These are phyloP conservation scores for Cercospora canescens DNA, from an alignment of 2,329 filamentous ascomycete genomes.

Conservation along the genomic window DNA sequence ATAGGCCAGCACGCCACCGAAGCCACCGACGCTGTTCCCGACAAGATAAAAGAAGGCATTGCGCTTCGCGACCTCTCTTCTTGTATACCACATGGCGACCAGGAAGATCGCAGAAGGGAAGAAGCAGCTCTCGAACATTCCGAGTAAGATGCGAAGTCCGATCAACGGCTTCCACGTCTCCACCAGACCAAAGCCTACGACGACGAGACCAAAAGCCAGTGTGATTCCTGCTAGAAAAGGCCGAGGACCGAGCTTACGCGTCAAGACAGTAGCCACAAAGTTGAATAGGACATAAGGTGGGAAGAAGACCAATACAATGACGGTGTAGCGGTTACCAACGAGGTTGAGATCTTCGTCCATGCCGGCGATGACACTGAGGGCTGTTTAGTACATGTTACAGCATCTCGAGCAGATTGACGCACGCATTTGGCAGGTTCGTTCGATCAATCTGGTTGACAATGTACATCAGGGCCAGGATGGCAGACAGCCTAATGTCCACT, in stretches of 20 bases:
- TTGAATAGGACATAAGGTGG: constrained; percentile 61
- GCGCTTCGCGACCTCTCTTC: constrained; percentile 5
- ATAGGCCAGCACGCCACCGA: constrained; percentile 3
- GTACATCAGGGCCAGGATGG: constrained; percentile 13
- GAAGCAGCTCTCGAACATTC: constrained; percentile 34
- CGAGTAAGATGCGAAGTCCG: constrained; percentile 38
- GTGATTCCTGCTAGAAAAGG: constrained; percentile 53
- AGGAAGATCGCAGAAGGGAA: constrained; percentile 8
- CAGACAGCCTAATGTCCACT: constrained; percentile 9
- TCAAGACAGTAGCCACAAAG: constrained; percentile 40
- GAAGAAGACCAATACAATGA: constrained; percentile 17
- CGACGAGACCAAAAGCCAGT: constrained; percentile 42
- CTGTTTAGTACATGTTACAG: not conserved
- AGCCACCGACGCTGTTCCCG: not conserved
- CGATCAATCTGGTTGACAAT: constrained; percentile 15
- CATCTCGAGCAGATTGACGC: not conserved
- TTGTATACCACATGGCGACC: constrained; percentile 7
- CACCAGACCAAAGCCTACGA: constrained; percentile 3
- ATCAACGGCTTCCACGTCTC: constrained; percentile 35
- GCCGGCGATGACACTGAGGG: constrained; percentile 34
- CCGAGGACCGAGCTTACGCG: constrained; percentile 55
- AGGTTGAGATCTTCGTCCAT: constrained; percentile 48
- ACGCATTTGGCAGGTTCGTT: constrained; percentile 15
- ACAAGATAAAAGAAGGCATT: constrained; percentile 10
- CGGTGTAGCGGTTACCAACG: constrained; percentile 40